These are phyloP conservation scores for Citrus sinensis DNA, from an alignment of 345 rosid species.

Conservation along the genomic window DVS_A1.0 CM039164.1:27660001-27660500, in stretches of 20 bases:
- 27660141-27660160: not conserved
- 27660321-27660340: not conserved
- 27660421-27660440: slow-evolving; percentile 54
- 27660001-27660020: not conserved
- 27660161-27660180: not conserved
- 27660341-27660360: slow-evolving; percentile 18
- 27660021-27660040: not conserved
- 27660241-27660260: not conserved
- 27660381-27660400: slow-evolving; percentile 39
- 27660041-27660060: not conserved
- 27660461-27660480: slow-evolving; percentile 51
- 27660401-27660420: slow-evolving; percentile 48
- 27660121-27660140: not conserved
- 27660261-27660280: not conserved
- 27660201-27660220: not conserved
- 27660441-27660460: slow-evolving; percentile 84
- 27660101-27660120: not conserved
- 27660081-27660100: not conserved
- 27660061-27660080: not conserved
- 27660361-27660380: slow-evolving; percentile 60
- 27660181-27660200: not conserved
- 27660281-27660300: not conserved
- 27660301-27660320: not conserved
- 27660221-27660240: not conserved
- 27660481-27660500: slow-evolving; percentile 35